These are phyloP conservation scores for Fusarium setosum DNA, from an alignment of 2,329 filamentous ascomycete genomes.

Conservation along the genomic window DNA sequence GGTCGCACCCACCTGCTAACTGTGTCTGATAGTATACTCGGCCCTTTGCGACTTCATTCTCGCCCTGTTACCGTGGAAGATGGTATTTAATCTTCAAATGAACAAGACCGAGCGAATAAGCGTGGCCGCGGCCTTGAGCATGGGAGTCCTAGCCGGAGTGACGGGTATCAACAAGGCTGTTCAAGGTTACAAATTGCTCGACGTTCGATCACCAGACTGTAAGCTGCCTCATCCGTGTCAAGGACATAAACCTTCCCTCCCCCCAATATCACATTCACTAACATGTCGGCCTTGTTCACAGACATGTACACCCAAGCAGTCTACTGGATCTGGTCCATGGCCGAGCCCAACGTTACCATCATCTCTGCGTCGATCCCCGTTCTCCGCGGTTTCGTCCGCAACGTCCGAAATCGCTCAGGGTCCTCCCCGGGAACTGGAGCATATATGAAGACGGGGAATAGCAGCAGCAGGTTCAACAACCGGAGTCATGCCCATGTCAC, in stretches of 20 bases:
- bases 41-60: background rate
- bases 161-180: background rate
- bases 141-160: background rate
- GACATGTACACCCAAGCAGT: background rate
- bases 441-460: background rate
- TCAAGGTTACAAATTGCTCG: background rate
- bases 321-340: slow-evolving; percentile 9
- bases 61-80: background rate
- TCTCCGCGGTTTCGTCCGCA: background rate
- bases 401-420: background rate
- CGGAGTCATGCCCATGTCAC: background rate
- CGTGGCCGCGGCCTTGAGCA: background rate
- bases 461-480: background rate
- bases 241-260: no score
- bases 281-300: background rate
- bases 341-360: slow-evolving; percentile 3
- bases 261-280: background rate
- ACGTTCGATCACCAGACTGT: background rate
- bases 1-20: background rate
- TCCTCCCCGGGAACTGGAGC: background rate
- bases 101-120: background rate
- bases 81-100: background rate
- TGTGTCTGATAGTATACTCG: background rate
- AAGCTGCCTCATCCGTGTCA: no score
- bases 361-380: slow-evolving; percentile 1